Conservation (phyloP, 2,329 filamentous ascomycete genomes). For the Purpureocillium lavendulum region DNA sequence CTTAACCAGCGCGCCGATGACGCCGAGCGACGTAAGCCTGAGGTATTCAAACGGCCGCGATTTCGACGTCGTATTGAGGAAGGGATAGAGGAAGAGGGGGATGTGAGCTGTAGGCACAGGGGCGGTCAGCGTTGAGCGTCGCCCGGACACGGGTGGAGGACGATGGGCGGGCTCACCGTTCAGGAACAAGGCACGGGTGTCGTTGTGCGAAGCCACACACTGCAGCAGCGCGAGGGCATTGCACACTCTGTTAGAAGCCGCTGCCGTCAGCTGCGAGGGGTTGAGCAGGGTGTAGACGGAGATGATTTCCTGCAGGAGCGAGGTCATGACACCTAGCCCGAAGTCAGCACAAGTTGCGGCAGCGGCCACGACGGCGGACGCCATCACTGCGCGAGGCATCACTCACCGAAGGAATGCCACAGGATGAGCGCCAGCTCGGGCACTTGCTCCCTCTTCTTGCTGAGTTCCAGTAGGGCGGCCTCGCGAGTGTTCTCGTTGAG, state of each 20-base stretch:
- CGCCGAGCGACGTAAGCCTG: constrained; percentile 87
- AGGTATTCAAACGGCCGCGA: constrained; percentile 96
- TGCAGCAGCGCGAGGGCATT: constrained; percentile 93
- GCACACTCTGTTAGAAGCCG: constrained; percentile 95
- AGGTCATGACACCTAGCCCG: constrained; percentile 84
- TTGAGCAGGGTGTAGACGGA: constrained; percentile 96
- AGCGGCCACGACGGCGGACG: not conserved
- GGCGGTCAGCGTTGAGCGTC: constrained; percentile 4
- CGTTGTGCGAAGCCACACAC: constrained; percentile 95
- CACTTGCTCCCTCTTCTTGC: constrained; percentile 97
- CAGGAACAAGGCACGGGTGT: constrained; percentile 87
- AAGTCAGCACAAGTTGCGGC: not conserved
- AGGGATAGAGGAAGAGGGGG: constrained; percentile 93
- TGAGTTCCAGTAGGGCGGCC: constrained; percentile 85
- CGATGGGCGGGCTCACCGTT: constrained; percentile 59
- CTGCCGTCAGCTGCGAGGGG: constrained; percentile 91
- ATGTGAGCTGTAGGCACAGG: constrained; percentile 65
- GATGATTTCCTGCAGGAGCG: constrained; percentile 94
- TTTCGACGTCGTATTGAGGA: constrained; percentile 97
- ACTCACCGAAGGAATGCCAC: constrained; percentile 95
- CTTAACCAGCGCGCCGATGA: constrained; percentile 95
- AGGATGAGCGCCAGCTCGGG: constrained; percentile 91
- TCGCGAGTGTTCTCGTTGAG: constrained; percentile 82
- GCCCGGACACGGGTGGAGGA: not conserved
- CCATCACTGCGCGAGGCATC: not conserved